Evolutionary conservation across 768 basidiomycete genomes (phyloP).

Genomic region (Leccinum imitatum): DNA sequence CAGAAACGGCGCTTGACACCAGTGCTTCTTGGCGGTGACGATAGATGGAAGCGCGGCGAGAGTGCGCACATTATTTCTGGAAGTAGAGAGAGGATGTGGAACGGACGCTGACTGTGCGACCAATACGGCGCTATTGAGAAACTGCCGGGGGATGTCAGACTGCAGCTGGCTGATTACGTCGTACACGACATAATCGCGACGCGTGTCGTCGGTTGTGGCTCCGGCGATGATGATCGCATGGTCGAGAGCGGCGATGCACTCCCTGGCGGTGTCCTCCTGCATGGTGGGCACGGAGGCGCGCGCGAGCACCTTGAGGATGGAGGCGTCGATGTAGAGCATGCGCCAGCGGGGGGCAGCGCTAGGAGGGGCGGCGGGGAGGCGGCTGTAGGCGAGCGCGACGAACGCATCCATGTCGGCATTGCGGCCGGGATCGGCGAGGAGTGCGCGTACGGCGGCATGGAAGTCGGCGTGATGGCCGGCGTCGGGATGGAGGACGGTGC

Average conservation of each 20-base stretch:
- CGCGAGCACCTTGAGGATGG: constrained; percentile 54
- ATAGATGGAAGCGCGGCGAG: constrained; percentile 56
- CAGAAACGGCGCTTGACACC: constrained; percentile 65
- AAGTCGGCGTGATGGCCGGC: constrained; percentile 9
- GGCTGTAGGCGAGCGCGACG: constrained; percentile 46
- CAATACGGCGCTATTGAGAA: constrained; percentile 11
- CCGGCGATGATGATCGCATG: constrained; percentile 83
- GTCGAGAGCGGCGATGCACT: constrained; percentile 42
- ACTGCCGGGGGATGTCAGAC: constrained; percentile 10
- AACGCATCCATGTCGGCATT: constrained; percentile 35
- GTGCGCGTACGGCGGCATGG: constrained; percentile 7
- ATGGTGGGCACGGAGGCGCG: constrained; percentile 23
- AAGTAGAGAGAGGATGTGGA: constrained; percentile 6
- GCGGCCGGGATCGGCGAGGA: constrained; percentile 1
- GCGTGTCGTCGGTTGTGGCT: constrained; percentile 26
- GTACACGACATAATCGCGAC: constrained; percentile 57
- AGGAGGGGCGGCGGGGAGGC: constrained; percentile 44
- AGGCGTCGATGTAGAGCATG: constrained; percentile 73
- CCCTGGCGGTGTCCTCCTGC: constrained; percentile 31
- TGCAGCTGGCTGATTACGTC: constrained; percentile 66
- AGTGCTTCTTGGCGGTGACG: constrained; percentile 46
- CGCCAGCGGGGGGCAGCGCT: constrained; percentile 50
- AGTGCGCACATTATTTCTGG: constrained; percentile 37
- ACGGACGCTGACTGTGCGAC: constrained; percentile 1
- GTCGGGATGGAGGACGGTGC: constrained; percentile 10